These are phyloP conservation scores for Aspergillus leporis DNA, from an alignment of 495 filamentous ascomycete species.

Conservation along the genomic window DNA sequence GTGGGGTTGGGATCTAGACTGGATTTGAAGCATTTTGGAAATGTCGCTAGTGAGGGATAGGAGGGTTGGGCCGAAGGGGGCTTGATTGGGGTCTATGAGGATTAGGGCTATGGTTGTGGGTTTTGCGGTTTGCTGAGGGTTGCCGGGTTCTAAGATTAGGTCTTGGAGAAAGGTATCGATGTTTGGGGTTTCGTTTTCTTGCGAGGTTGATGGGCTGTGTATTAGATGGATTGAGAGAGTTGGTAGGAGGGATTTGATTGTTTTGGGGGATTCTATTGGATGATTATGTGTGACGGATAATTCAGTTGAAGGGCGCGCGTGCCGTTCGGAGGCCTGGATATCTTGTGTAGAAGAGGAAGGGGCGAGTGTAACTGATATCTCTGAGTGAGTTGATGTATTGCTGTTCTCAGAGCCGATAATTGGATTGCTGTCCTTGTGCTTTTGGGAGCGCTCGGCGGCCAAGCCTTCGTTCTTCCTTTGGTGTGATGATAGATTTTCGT, in stretches of 20 bases:
- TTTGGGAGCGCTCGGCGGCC: neutral
- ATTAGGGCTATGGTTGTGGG: conserved; percentile 10
- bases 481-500: conserved; percentile 29
- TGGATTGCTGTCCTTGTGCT: neutral
- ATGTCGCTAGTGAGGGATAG: conserved; percentile 22
- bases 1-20: neutral
- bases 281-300: neutral
- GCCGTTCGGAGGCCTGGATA: neutral
- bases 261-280: neutral
- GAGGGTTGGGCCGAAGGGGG: conserved; percentile 28
- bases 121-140: neutral
- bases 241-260: neutral
- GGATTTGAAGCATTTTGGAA: conserved; percentile 8
- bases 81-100: conserved; percentile 4
- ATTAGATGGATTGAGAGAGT: neutral
- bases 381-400: neutral
- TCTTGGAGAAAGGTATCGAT: neutral
- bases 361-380: neutral
- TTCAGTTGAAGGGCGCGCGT: neutral
- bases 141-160: neutral
- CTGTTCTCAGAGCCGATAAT: neutral
- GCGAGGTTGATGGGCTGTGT: neutral
- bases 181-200: neutral
- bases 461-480: conserved; percentile 4
- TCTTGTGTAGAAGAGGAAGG: neutral